Evolutionary conservation across 2,329 filamentous ascomycete species (phyloP).

Genomic region (Phialemoniopsis sp.): DNA sequence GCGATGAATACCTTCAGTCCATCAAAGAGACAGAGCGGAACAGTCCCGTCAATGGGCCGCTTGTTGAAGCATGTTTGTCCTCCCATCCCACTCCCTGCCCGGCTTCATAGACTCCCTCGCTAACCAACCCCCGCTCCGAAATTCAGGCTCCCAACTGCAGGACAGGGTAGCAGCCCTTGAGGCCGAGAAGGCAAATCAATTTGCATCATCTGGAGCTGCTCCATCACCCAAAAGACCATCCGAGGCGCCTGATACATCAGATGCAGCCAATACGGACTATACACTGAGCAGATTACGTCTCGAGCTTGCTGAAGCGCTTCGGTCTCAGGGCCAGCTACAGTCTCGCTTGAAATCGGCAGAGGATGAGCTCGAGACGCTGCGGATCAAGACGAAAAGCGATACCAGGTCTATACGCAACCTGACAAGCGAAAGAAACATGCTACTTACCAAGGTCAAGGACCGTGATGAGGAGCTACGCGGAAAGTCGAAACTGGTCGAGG

Average conservation of each 20-base stretch:
- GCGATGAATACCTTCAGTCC: constrained; percentile 74
- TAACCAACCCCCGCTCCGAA: constrained; percentile 1
- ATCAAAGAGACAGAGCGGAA: constrained; percentile 71
- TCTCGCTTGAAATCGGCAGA: constrained; percentile 58
- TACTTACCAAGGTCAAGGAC: constrained; percentile 69
- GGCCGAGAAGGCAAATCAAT: constrained; percentile 42
- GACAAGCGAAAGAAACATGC: constrained; percentile 54
- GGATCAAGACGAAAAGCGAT: constrained; percentile 55
- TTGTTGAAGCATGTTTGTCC: constrained; percentile 74
- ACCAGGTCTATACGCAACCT: constrained; percentile 57
- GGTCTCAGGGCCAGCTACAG: constrained; percentile 66
- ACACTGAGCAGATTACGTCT: constrained; percentile 45
- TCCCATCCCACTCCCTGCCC: constrained; percentile 7
- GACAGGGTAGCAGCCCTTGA: constrained; percentile 63
- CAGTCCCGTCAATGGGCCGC: constrained; percentile 52
- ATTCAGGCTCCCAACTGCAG: constrained; percentile 61
- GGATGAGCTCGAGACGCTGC: constrained; percentile 57
- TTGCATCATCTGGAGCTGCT: too few relatives aligned
- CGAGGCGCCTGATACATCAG: constrained; percentile 13
- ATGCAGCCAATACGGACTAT: constrained; percentile 10
- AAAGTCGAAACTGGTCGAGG: constrained; percentile 79
- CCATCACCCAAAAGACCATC: constrained; percentile 15
- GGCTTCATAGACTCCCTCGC: constrained; percentile 1
- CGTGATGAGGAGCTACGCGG: constrained; percentile 79
- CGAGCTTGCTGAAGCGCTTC: constrained; percentile 74